Percentiles rank a stretch among this genome's conserved stretches.
Evolutionary conservation across 371 early-diverging fungal genomes (phyloP).

Genomic region (Mucor circinelloides): DNA sequence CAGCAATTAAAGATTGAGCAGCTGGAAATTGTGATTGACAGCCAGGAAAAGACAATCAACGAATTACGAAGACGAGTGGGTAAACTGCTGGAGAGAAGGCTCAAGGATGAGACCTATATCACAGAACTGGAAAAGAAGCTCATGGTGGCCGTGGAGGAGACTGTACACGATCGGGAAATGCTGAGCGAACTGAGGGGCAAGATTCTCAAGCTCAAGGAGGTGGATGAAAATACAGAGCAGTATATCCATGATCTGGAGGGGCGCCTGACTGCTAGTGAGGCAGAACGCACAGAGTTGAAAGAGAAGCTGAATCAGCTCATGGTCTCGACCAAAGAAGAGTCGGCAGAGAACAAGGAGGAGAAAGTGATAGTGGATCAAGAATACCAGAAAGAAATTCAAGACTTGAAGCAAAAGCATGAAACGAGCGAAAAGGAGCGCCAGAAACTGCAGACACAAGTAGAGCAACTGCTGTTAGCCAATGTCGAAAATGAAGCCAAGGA

Average conservation of each 20-base stretch:
- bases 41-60: conserved; percentile 35
- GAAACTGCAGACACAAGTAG: conserved; percentile 13
- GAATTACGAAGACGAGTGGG: conserved; percentile 32
- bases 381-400: conserved; percentile 12
- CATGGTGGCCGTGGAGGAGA: conserved; percentile 38
- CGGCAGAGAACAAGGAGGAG: conserved; percentile 7
- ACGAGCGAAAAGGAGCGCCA: conserved; percentile 12
- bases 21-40: conserved; percentile 34
- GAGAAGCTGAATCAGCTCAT: conserved; percentile 31
- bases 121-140: conserved; percentile 51
- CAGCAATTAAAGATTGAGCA: conserved; percentile 49
- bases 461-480: conserved; percentile 3
- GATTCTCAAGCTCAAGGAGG: conserved; percentile 45
- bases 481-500: not conserved
- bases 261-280: conserved; percentile 37
- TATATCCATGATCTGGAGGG: conserved; percentile 53
- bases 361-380: conserved; percentile 9
- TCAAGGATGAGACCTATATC: conserved; percentile 43
- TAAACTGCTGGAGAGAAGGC: conserved; percentile 42
- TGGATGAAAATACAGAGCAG: conserved; percentile 50
- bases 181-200: conserved; percentile 41
- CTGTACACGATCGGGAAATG: conserved; percentile 39
- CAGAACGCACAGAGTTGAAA: conserved; percentile 28
- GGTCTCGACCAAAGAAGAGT: conserved; percentile 8
- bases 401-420: conserved; percentile 14